Percentiles rank a stretch among this genome's conserved stretches.
Evolutionary conservation across 2,329 filamentous ascomycete species (phyloP).

Genomic region (Trichoderma citrinoviride): DNA sequence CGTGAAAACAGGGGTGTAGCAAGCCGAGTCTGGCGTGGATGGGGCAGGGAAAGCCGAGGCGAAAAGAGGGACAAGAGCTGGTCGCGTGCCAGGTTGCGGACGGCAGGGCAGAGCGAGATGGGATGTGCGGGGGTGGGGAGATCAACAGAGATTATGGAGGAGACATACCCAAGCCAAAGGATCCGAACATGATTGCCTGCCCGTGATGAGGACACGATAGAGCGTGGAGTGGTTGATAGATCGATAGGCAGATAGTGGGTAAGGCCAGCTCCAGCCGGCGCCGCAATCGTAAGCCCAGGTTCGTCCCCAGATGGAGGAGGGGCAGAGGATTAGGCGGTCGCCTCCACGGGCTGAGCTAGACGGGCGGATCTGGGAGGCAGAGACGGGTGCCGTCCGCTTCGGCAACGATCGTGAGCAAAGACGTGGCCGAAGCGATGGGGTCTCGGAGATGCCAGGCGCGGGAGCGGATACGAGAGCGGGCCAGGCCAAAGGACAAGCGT

Average conservation of each 20-base stretch:
- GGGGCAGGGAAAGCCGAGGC: background rate
- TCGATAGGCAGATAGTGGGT: background rate
- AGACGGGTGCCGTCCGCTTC: background rate
- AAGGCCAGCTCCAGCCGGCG: constrained; percentile 12
- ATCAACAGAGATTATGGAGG: background rate
- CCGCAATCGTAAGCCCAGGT: constrained; percentile 9
- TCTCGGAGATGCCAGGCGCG: constrained; percentile 12
- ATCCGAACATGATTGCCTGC: constrained; percentile 19
- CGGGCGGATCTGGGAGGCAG: constrained; percentile 9
- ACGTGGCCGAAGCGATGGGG: constrained; percentile 11
- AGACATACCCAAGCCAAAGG: constrained; percentile 20
- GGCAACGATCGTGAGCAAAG: constrained; percentile 1
- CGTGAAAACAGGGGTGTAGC: background rate
- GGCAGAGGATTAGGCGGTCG: constrained; percentile 11
- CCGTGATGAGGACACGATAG: background rate
- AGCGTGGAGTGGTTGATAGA: background rate
- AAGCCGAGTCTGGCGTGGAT: background rate
- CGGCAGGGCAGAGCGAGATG: background rate
- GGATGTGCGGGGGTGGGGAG: background rate
- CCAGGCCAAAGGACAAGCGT: constrained; percentile 5
- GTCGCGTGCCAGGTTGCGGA: background rate
- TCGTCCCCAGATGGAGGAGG: background rate
- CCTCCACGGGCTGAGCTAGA: background rate
- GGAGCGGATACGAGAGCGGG: constrained; percentile 14
- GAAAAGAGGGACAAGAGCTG: background rate